Conservation (phyloP, 768 basidiomycete genomes). For the Lyophyllum semitale region DNA sequence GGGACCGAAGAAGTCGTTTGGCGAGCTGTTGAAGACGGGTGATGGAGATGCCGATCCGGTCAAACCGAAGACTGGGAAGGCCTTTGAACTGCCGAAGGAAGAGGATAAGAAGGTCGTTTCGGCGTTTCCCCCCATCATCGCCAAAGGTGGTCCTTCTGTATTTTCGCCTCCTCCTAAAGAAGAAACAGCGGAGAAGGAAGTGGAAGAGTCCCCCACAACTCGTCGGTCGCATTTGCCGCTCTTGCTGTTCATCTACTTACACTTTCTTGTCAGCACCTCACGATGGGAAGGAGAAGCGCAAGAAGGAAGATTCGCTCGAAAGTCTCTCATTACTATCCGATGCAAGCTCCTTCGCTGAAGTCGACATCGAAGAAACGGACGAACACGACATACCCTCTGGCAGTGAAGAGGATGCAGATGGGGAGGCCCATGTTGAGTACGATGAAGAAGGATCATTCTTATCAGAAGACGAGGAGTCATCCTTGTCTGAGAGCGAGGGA, state of each 20-base stretch:
- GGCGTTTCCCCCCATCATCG: constrained; percentile 7
- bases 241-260: background rate
- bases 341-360: constrained; percentile 51
- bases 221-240: background rate
- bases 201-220: background rate
- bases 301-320: constrained; percentile 28
- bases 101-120: constrained; percentile 11
- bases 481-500: constrained; percentile 4
- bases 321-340: constrained; percentile 44
- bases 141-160: background rate
- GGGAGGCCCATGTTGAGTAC: constrained; percentile 6
- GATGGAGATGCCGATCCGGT: constrained; percentile 28
- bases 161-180: constrained; percentile 1
- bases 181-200: background rate
- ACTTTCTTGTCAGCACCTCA: background rate
- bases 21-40: constrained; percentile 55
- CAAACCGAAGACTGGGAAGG: constrained; percentile 9
- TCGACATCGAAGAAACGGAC: constrained; percentile 31
- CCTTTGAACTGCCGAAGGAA: background rate
- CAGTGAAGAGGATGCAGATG: constrained; percentile 28
- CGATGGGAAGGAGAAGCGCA: constrained; percentile 11
- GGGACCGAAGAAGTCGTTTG: constrained; percentile 53
- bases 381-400: constrained; percentile 28
- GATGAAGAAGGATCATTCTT: constrained; percentile 14
- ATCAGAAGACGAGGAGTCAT: constrained; percentile 23